Percentiles rank a stretch among this genome's conserved stretches.
Conservation (phyloP, 441 rosid genomes). For the Jatropha podagrica region DNA sequence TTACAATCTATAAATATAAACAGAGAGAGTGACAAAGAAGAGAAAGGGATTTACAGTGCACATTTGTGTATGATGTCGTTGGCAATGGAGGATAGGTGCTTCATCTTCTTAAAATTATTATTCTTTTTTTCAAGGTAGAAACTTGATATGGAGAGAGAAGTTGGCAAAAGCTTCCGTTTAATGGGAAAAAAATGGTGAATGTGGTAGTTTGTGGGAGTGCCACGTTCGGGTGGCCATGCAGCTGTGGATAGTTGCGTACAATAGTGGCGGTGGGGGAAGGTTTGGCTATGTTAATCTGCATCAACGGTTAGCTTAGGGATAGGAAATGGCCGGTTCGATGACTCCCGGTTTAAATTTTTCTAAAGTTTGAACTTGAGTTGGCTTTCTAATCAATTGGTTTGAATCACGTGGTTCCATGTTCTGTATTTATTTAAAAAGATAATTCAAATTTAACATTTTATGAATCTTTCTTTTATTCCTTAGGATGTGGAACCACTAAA, state of each 20-base stretch:
- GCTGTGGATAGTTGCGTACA: background rate
- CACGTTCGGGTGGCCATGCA: slow-evolving; percentile 54
- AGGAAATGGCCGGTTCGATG: too few relatives aligned
- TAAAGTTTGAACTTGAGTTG: too few relatives aligned
- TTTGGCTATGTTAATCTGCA: too few relatives aligned
- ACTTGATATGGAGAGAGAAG: background rate
- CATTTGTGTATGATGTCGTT: slow-evolving; percentile 59
- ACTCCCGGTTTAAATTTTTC: too few relatives aligned
- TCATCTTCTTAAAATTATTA: slow-evolving; percentile 30
- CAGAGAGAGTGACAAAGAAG: background rate
- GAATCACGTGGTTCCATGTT: too few relatives aligned
- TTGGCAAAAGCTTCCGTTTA: background rate
- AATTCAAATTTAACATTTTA: too few relatives aligned
- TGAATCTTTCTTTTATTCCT: too few relatives aligned
- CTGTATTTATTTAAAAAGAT: too few relatives aligned
- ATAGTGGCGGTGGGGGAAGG: background rate
- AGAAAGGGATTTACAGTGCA: slow-evolving; percentile 47
- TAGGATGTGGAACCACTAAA: too few relatives aligned
- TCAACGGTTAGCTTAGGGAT: too few relatives aligned
- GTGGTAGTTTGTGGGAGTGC: slow-evolving; percentile 13
- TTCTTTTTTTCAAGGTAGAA: background rate
- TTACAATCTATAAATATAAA: background rate
- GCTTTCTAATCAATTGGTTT: too few relatives aligned
- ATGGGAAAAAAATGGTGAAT: background rate
- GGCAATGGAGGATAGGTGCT: slow-evolving; percentile 87